Evolutionary conservation across 2,329 filamentous ascomycete species (phyloP).

Genomic region (Penicillium sclerotiorum): DNA sequence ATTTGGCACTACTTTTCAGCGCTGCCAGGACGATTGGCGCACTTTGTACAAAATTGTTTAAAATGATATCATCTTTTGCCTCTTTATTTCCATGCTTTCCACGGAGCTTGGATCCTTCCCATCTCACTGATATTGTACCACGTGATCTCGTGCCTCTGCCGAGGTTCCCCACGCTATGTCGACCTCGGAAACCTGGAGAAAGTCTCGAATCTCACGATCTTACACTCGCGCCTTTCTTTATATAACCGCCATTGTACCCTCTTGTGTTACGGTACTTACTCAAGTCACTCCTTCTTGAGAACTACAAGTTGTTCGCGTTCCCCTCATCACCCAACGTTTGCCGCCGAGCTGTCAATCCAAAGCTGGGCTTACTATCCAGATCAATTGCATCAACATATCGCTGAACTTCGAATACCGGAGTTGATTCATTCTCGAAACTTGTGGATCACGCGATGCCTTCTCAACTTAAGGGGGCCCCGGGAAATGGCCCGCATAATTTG

Average conservation of each 20-base stretch:
- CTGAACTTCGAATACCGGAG: no score
- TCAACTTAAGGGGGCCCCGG: conserved; percentile 2
- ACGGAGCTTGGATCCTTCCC: neutral
- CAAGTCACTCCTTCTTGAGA: no score
- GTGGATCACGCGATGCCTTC: conserved; percentile 19
- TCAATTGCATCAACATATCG: no score
- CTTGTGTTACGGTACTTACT: no score
- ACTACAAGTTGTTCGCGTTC: no score
- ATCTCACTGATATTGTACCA: neutral
- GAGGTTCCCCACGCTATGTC: no score
- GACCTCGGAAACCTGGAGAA: no score
- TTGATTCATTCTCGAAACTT: neutral
- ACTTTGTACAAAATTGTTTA: conserved; percentile 30
- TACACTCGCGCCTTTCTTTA: neutral
- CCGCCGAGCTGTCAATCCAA: no score
- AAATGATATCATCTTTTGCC: conserved; percentile 19
- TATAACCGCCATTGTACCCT: neutral
- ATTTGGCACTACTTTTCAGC: conserved; percentile 22
- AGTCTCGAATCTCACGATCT: neutral
- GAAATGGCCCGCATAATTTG: conserved; percentile 10
- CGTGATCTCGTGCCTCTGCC: conserved; percentile 18
- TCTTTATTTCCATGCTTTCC: neutral
- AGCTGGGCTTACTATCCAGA: no score
- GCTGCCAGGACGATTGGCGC: conserved; percentile 37
- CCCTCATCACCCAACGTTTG: no score